phyloP scores from a whole-genome alignment of 352 stramenopile genomes.

The Phytopythium chamaehyphon region DNA sequence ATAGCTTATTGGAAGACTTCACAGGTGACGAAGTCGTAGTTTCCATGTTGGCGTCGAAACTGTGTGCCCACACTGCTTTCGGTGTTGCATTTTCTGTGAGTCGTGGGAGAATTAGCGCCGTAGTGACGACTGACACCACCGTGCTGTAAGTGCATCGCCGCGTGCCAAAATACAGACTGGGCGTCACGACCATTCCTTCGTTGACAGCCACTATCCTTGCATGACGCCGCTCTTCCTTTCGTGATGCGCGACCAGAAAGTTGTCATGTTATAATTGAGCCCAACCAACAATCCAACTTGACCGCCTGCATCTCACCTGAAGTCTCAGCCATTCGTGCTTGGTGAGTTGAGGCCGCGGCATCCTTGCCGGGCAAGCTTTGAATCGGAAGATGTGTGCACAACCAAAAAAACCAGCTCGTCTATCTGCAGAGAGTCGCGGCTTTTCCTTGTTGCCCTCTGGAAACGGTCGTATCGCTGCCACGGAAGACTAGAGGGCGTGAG shows the following conservation, averaged over 20 bases:
- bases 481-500: background rate
- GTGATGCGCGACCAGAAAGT: too few species aligned
- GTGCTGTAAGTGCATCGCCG: slow-evolving; percentile 70
- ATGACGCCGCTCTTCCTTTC: slow-evolving; percentile 44
- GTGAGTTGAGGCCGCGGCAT: slow-evolving; percentile 5
- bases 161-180: slow-evolving; percentile 71
- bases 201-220: slow-evolving; percentile 56
- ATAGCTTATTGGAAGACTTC: background rate
- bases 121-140: slow-evolving; percentile 67
- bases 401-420: background rate
- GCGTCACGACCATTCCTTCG: slow-evolving; percentile 41
- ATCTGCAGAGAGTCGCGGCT: slow-evolving; percentile 5
- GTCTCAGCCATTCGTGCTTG: slow-evolving; percentile 46
- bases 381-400: background rate
- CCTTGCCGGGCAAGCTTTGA: background rate
- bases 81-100: slow-evolving; percentile 4
- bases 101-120: slow-evolving; percentile 23
- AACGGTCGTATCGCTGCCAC: slow-evolving; percentile 1
- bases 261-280: background rate
- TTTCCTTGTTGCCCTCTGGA: slow-evolving; percentile 1
- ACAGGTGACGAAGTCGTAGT: background rate
- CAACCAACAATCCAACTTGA: background rate
- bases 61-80: background rate
- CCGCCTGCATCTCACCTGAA: slow-evolving; percentile 9
- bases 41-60: background rate